phyloP scores from a whole-genome alignment of 2,329 filamentous ascomycete genomes.

The Septoria petroselini region DNA sequence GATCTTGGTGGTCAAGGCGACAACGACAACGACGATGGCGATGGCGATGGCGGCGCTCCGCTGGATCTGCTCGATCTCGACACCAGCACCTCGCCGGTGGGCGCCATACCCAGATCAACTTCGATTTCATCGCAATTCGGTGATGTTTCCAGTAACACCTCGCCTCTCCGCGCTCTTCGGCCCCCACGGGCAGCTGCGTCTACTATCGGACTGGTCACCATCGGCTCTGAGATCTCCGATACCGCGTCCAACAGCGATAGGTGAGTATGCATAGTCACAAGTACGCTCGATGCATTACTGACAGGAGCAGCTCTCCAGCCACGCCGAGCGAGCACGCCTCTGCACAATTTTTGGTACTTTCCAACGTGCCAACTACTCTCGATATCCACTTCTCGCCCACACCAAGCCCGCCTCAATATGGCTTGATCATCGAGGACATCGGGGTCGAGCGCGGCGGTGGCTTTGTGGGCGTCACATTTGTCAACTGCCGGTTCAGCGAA shows the following conservation, averaged over 20 bases:
- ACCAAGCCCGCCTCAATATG: not conserved
- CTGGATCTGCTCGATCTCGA: not conserved
- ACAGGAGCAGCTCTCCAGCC: not conserved
- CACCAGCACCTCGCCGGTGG: not conserved
- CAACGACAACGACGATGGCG: no score
- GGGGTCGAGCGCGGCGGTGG: not conserved
- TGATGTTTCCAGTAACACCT: not conserved
- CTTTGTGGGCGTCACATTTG: conserved; percentile 10
- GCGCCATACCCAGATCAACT: not conserved
- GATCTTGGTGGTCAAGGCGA: not conserved
- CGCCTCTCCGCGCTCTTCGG: no score
- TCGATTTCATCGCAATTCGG: not conserved
- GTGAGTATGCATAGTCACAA: no score
- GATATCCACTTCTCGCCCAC: conserved; percentile 7
- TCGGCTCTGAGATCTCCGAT: not conserved
- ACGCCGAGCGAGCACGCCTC: no score
- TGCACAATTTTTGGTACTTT: not conserved
- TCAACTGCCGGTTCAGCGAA: conserved; percentile 10
- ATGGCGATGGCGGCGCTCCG: not conserved
- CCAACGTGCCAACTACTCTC: not conserved
- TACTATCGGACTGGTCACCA: not conserved
- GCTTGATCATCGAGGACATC: conserved; percentile 5
- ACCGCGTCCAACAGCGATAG: not conserved
- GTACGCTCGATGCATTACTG: not conserved
- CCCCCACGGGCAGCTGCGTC: no score